Evolutionary conservation across 192 early-diverging fungal genomes (phyloP).

Genomic region (Globomyces pollinis-pini): DNA sequence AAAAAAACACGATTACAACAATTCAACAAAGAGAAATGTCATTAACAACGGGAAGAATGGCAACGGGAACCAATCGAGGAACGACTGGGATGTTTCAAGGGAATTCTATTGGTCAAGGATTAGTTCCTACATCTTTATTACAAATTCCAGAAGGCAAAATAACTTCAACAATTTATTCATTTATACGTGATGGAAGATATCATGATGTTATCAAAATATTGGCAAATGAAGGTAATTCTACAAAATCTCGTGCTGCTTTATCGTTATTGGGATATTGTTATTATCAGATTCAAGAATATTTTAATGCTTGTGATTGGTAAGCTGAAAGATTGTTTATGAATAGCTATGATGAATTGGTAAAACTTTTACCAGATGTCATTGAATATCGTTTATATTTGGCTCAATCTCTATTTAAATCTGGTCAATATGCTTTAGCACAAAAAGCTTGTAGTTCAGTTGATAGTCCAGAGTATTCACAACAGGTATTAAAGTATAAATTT

Average conservation of each 20-base stretch:
- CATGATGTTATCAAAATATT: conserved; percentile 50
- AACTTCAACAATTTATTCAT: conserved; percentile 48
- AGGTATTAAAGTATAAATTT: too few relatives aligned
- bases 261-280: conserved; percentile 50
- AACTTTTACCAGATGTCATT: conserved; percentile 38
- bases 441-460: conserved; percentile 43
- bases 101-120: conserved; percentile 1
- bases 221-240: conserved; percentile 32
- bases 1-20: not conserved
- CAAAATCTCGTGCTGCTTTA: conserved; percentile 41
- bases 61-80: not conserved
- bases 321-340: not conserved
- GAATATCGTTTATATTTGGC: conserved; percentile 51
- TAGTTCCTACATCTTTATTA: conserved; percentile 19
- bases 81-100: conserved; percentile 7
- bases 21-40: not conserved
- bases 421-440: conserved; percentile 42
- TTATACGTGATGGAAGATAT: conserved; percentile 44
- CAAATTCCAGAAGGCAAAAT: conserved; percentile 55
- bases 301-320: conserved; percentile 41
- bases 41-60: conserved; percentile 3
- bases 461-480: conserved; percentile 29
- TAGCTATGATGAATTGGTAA: conserved; percentile 52
- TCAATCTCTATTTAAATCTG: conserved; percentile 48
- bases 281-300: conserved; percentile 47